phyloP scores from a whole-genome alignment of 352 stramenopile species.

The Pythium guiyangense region DNA sequence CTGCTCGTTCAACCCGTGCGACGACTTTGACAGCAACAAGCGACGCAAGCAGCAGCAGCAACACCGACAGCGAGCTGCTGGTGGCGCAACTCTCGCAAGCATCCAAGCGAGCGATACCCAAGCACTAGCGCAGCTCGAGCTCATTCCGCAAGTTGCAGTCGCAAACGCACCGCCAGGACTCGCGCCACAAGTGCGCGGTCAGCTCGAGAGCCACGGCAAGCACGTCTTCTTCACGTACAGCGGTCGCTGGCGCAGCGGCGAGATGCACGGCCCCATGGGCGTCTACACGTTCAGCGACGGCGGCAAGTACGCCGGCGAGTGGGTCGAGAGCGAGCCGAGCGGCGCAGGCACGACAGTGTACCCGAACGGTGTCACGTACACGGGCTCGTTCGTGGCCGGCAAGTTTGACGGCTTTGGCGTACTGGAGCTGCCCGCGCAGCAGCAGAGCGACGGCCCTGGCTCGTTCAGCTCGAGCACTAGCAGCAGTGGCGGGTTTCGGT shows the following conservation, averaged over 20 bases:
- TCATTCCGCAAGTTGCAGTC: conserved; percentile 35
- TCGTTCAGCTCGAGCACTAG: not conserved
- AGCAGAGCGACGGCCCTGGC: not conserved
- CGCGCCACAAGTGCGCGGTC: conserved; percentile 47
- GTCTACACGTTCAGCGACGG: conserved; percentile 71
- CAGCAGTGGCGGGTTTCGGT: conserved; percentile 27
- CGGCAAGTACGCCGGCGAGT: conserved; percentile 63
- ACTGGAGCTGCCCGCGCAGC: conserved; percentile 31
- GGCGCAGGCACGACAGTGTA: conserved; percentile 54
- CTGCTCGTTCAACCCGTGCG: conserved; percentile 44
- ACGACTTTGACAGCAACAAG: conserved; percentile 11
- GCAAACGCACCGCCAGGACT: conserved; percentile 44
- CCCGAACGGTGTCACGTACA: conserved; percentile 68
- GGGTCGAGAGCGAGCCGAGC: conserved; percentile 29
- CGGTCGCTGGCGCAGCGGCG: conserved; percentile 57
- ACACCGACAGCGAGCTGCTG: conserved; percentile 8
- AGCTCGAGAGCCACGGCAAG: conserved; percentile 62
- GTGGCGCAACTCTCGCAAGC: conserved; percentile 9
- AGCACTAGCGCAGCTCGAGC: conserved; percentile 31
- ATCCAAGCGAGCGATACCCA: conserved; percentile 33
- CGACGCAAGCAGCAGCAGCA: conserved; percentile 15
- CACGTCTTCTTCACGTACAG: conserved; percentile 66
- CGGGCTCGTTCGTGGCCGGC: conserved; percentile 42
- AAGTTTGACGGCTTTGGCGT: conserved; percentile 65
- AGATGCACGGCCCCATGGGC: conserved; percentile 60